phyloP scores from a whole-genome alignment of 2,329 filamentous ascomycete species.

The Stemphylium vesicarium region DNA sequence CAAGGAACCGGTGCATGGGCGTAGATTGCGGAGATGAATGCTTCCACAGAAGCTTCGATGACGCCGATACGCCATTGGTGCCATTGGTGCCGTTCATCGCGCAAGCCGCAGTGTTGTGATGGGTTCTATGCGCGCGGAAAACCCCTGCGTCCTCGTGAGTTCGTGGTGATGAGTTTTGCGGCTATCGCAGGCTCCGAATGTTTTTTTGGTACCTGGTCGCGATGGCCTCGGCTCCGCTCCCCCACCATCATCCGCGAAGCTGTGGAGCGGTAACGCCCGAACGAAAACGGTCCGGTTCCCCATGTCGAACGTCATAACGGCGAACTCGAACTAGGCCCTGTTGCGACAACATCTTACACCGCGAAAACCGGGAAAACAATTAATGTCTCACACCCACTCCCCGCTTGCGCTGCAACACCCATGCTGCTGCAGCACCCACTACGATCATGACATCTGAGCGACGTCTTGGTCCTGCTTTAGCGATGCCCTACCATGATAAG shows the following conservation, averaged over 20 bases:
- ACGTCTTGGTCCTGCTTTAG: too few species aligned
- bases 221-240: conserved; percentile 11
- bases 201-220: conserved; percentile 4
- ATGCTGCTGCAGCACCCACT: too few species aligned
- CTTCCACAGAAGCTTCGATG: conserved; percentile 64
- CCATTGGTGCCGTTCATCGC: conserved; percentile 21
- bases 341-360: too few species aligned
- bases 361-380: too few species aligned
- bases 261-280: not conserved
- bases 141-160: not conserved
- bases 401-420: not conserved
- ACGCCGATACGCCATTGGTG: conserved; percentile 31
- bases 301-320: not conserved
- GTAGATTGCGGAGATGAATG: conserved; percentile 72
- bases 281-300: not conserved
- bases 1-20: conserved; percentile 74
- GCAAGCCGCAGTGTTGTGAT: not conserved
- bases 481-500: not conserved
- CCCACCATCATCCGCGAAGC: conserved; percentile 4
- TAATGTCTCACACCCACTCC: too few species aligned
- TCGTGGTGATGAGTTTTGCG: conserved; percentile 1
- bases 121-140: too few species aligned
- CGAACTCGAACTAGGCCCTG: too few species aligned
- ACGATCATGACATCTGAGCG: too few species aligned
- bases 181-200: conserved; percentile 5